phyloP scores from a whole-genome alignment of 768 basidiomycete species.

The Mycena polygramma region DNA sequence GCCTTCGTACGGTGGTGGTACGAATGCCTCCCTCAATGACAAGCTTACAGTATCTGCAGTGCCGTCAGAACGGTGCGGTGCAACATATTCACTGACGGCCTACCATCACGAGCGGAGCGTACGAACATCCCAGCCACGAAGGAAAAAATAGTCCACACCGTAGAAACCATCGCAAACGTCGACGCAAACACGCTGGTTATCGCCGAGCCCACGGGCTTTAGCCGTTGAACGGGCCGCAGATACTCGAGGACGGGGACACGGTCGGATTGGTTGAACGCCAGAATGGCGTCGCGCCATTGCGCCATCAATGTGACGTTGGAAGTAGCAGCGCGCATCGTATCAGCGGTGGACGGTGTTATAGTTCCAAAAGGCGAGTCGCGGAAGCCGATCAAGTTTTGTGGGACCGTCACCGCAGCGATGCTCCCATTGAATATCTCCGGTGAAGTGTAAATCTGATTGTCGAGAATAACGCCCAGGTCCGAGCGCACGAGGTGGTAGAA shows the following conservation, averaged over 20 bases:
- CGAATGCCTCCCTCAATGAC: background rate
- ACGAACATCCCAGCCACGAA: background rate
- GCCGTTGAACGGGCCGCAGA: background rate
- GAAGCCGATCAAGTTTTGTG: background rate
- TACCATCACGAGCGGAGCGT: background rate
- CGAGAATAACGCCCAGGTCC: constrained; percentile 1
- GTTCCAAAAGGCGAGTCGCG: background rate
- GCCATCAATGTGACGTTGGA: background rate
- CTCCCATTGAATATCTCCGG: background rate
- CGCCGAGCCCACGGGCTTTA: background rate
- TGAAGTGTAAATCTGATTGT: constrained; percentile 4
- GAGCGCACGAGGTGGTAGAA: background rate
- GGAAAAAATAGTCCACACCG: background rate
- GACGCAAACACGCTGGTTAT: too few species aligned
- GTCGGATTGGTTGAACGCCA: background rate
- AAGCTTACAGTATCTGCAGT: background rate
- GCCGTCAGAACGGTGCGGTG: background rate
- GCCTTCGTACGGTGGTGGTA: background rate
- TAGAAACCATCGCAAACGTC: background rate
- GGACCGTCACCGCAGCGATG: background rate
- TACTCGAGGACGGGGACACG: background rate
- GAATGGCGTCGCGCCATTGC: background rate
- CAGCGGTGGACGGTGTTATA: background rate
- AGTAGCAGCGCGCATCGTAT: background rate
- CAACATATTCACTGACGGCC: background rate